Base-by-base conservation (phyloP, 2,329 filamentous ascomycete species). In the Sporothrix pallida region DNA sequence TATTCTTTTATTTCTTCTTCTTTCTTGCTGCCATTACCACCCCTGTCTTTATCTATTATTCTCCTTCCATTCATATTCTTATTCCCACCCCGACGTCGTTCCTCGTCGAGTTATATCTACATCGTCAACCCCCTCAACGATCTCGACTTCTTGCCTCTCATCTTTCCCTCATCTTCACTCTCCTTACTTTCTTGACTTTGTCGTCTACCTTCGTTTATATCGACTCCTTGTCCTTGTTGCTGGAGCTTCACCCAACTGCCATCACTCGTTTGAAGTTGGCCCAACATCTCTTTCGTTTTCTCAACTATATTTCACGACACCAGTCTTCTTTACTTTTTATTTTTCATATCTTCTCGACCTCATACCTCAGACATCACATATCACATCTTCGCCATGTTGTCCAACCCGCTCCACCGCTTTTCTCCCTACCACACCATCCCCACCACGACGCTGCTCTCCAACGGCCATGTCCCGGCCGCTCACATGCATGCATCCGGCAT, bases 361-460 rank as follows among this genome's bases (percentile, higher is more conserved):
- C 50, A 12, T 88, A 89, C 78, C 87, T 75, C 68, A 52, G 44
- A 17, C 10, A 26, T 46, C 31, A 17, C 12, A 10, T 23, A 67
- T 26, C 83, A 86, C 83, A 73, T 17, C 31, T 23, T 76, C 83
- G 86, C 83, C 72, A 91, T 91, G 89, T 81, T 91, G 80, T 90
- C 88, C 74, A 90, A 90, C 78, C 89, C 88, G 73, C 85, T 90
- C 52, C 88, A 90, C 78, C 87, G 88, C 60, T 90, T 89, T 77
- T 89, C 88, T 23, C 85, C 87, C 73, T 90, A 90, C 80, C 87
- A 89, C 78, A 84, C 84, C 75, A 81, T 88, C 77, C 87, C 89
- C 67, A 86, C 87, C 72, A 86, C 84, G 77, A 85, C 86, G 75
- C 84, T 89, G 77, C 81, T 89, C 74, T 86, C 88, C 74, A 87